Base-by-base conservation (phyloP, 2,329 filamentous ascomycete genomes). In the Aspergillus viridinutans region DNA sequence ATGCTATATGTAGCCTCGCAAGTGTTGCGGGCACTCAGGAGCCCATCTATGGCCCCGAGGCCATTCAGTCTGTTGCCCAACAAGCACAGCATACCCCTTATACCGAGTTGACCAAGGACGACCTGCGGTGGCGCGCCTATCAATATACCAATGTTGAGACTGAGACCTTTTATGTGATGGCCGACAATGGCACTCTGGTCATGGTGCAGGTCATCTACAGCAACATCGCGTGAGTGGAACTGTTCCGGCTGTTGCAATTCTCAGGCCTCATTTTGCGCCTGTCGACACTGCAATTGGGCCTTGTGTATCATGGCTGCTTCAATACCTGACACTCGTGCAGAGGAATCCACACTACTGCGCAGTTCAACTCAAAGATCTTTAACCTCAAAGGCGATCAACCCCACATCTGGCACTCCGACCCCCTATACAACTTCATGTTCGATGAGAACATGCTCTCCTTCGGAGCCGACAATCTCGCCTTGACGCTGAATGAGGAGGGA, bases 361-460 rank as follows among this genome's bases (percentile, higher is more conserved):
- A 97, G 78, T 96, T 97, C 84, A 97, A 90, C 80, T 85, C 84
- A 76, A 97, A 97, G 81, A 83, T 97, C 75, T 95, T 93, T 80
- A 90, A 89, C 73, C 82, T 85, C 58, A 87, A 89, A 66, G 80
- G 81, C 63, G 83, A 86, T 63, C 88, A 89, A 70, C 85, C 89
- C 56, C 85, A 87, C 70, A 80, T 94, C 49, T 99, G 92, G 91
- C 90, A 86, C 65, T 89, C 92, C 26, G 90, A 90, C 62, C 87
- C 88, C 55, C 82, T 99, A 58, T 81, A 76, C 66, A 88, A 96
- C 76, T 82, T 87, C 72, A 86, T 89, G 59, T 96, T 97, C 76
- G 92, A 89, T 75, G 87, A 93, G 61, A 87, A 91, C 68, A 90
- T 89, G 78, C 84, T 84, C 63, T 87, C 84, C 63, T 96, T 97